Conservation (phyloP, 768 basidiomycete species). For the Tricholoma saponaceum region DNA sequence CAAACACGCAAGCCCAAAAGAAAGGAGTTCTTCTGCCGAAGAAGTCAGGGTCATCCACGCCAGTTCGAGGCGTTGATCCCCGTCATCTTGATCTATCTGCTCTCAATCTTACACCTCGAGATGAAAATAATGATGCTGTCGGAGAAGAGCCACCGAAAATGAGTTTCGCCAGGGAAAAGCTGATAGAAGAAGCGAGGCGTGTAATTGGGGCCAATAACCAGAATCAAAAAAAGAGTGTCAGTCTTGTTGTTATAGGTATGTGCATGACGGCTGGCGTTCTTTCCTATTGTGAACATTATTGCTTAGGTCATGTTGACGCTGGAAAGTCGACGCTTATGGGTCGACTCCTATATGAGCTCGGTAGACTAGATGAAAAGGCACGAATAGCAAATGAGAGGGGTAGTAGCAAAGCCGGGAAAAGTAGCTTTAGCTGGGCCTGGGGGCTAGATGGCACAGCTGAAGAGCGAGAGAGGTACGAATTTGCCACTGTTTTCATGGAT, state of each 20-base stretch:
- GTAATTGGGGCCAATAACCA: constrained; percentile 43
- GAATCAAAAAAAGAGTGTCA: constrained; percentile 65
- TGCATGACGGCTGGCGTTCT: neutral
- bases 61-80: constrained; percentile 44
- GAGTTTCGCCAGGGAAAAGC: constrained; percentile 69
- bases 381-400: constrained; percentile 83
- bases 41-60: constrained; percentile 39
- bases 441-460: constrained; percentile 89
- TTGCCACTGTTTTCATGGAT: neutral
- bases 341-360: constrained; percentile 87
- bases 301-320: constrained; percentile 92
- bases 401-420: constrained; percentile 86
- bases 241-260: constrained; percentile 89
- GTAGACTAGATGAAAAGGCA: constrained; percentile 82
- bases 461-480: constrained; percentile 81
- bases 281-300: constrained; percentile 1
- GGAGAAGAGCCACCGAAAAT: constrained; percentile 62
- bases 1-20: constrained; percentile 38
- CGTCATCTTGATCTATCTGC: constrained; percentile 70
- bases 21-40: constrained; percentile 35
- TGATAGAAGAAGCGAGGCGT: constrained; percentile 74
- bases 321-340: constrained; percentile 99
- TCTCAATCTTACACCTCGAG: constrained; percentile 52
- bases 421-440: constrained; percentile 98
- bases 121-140: constrained; percentile 34